Evolutionary conservation across 2,329 filamentous ascomycete genomes (phyloP), one percentile per base, ranked within the genome.

Genomic region (Nemania sp.): DNA sequence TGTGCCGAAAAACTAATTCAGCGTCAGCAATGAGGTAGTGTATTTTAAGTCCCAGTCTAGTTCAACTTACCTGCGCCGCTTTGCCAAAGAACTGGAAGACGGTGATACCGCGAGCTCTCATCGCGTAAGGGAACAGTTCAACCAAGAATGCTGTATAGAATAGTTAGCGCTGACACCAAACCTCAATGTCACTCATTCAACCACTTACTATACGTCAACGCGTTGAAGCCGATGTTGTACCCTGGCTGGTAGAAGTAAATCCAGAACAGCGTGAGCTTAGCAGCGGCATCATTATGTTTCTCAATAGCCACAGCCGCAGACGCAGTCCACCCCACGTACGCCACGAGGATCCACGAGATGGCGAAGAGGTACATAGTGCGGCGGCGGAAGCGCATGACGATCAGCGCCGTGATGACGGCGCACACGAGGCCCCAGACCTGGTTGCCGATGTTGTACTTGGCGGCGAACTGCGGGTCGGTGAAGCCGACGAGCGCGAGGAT

Each of bases 171-270:
- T 27, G 0, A 6, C 20, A 7, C 22, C 38, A 29, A 5, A 18
- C 20, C 13, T 3, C 5, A 7, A 7, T 26, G 2, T 2, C 6
- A 32, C 45, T 32, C 18, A 1, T 7, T 35, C 6, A 7, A 4
- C 18, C 8, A 24, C 80, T 78, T 76, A 81, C 81, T 88, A 74
- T 88, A 89, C 5, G 87, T 87, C 24, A 90, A 80, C 26, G 87
- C 85, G 72, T 89, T 89, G 77, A 89, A 88, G 18, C 86, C 87
- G 56, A 89, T 83, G 71, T 89, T 89, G 75, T 89, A 89, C 68
- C 79, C 81, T 1, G 86, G 85, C 7, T 82, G 82, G 75, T 87
- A 88, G 20, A 81, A 79, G 68, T 87, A 88, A 73, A 86, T 87
- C 77, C 87, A 89, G 74, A 88, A 83, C 35, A 90, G 79, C 41